Evolutionary conservation across 2,329 filamentous ascomycete species (phyloP).

Genomic region (Metarhizium anisopliae): DNA sequence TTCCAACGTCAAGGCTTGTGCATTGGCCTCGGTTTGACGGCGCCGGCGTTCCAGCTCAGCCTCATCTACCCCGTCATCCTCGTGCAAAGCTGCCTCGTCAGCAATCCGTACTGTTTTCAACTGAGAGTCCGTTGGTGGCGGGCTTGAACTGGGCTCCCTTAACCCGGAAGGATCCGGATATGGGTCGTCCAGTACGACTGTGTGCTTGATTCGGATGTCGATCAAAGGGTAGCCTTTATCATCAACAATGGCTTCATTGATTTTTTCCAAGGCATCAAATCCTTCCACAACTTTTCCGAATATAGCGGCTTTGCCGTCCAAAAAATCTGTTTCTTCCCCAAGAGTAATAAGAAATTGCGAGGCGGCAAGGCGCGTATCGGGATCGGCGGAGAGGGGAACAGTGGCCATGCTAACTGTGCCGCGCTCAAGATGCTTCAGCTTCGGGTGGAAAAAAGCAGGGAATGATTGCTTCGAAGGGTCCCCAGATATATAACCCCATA

Average conservation of each 20-base stretch:
- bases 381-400: slow-evolving; percentile 62
- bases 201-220: slow-evolving; percentile 91
- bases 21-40: slow-evolving; percentile 81
- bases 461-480: slow-evolving; percentile 65
- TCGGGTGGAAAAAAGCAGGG: slow-evolving; percentile 73
- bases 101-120: slow-evolving; percentile 86
- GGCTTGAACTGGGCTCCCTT: slow-evolving; percentile 69
- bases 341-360: slow-evolving; percentile 94
- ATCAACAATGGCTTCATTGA: slow-evolving; percentile 84
- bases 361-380: slow-evolving; percentile 71
- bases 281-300: slow-evolving; percentile 95
- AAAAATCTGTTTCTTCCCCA: slow-evolving; percentile 78
- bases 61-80: slow-evolving; percentile 62
- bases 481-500: slow-evolving; percentile 76
- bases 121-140: slow-evolving; percentile 73
- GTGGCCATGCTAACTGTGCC: slow-evolving; percentile 99
- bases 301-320: slow-evolving; percentile 89
- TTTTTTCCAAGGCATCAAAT: slow-evolving; percentile 87
- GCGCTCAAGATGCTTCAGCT: slow-evolving; percentile 78
- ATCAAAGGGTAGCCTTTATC: slow-evolving; percentile 79
- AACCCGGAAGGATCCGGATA: slow-evolving; percentile 75
- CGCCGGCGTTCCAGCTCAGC: slow-evolving; percentile 72
- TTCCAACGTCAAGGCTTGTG: slow-evolving; percentile 89
- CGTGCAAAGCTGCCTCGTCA: slow-evolving; percentile 74
- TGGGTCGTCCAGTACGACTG: slow-evolving; percentile 84